Conservation (phyloP, 371 early-diverging fungal genomes). For the Mucor racemosus region DNA sequence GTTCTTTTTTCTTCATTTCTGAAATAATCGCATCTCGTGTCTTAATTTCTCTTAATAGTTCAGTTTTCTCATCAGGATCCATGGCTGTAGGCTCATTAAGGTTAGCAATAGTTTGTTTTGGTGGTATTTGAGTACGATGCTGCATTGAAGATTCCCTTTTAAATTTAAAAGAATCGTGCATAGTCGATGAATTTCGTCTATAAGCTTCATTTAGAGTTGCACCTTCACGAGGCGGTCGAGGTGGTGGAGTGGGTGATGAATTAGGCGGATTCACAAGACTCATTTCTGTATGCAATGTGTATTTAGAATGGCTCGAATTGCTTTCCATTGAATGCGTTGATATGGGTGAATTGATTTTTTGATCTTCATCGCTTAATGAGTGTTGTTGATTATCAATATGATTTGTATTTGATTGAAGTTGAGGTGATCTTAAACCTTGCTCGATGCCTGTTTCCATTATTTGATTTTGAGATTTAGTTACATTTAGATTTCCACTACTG, state of each 20-base stretch:
- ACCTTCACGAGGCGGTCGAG: conserved; percentile 24
- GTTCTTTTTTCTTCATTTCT: conserved; percentile 44
- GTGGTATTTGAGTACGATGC: not conserved
- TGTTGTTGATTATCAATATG: not conserved
- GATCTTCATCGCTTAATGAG: not conserved
- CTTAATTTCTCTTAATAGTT: conserved; percentile 25
- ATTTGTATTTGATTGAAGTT: not conserved
- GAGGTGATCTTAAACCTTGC: not conserved
- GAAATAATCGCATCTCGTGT: conserved; percentile 30
- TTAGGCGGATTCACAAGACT: not conserved
- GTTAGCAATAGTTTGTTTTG: not conserved
- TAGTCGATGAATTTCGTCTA: not conserved
- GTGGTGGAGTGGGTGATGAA: not conserved
- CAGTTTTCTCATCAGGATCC: conserved; percentile 19
- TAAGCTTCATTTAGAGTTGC: not conserved
- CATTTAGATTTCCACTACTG: not conserved
- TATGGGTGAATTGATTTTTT: conserved; percentile 5
- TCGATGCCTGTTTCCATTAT: not conserved
- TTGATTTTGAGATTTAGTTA: not conserved
- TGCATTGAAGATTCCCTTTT: not conserved
- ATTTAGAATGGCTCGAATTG: not conserved
- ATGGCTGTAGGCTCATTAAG: not conserved
- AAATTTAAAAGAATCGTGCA: conserved; percentile 5
- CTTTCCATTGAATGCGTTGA: conserved; percentile 7
- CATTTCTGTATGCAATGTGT: not conserved